phyloP scores from a whole-genome alignment of 2,329 filamentous ascomycete species.

The Blastomyces gilchristii region DNA sequence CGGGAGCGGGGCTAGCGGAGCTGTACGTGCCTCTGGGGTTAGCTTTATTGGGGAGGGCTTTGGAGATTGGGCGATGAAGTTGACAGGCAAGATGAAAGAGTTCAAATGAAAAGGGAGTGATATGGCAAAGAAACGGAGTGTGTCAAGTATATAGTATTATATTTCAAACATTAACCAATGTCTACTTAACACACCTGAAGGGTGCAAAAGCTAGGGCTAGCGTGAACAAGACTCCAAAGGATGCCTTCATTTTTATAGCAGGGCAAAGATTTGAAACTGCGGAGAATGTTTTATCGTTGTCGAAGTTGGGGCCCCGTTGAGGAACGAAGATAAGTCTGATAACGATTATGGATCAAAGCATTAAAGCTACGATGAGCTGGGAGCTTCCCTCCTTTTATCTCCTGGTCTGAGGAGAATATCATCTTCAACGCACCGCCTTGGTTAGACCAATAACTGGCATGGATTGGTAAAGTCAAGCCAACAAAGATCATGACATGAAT shows the following conservation, averaged over 20 bases:
- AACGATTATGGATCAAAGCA: neutral
- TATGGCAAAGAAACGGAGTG: neutral
- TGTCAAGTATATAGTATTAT: neutral
- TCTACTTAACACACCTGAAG: neutral
- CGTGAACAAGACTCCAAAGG: neutral
- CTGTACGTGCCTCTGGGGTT: neutral
- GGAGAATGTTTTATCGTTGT: neutral
- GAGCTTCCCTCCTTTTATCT: neutral
- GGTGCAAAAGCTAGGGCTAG: neutral
- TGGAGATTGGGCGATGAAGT: neutral
- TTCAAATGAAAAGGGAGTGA: neutral
- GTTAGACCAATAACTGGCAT: too few relatives aligned
- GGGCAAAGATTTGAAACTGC: neutral
- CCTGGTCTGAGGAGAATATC: too few relatives aligned
- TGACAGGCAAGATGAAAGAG: neutral
- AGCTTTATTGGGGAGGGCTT: neutral
- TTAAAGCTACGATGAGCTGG: neutral
- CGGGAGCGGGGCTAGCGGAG: slow-evolving; percentile 6
- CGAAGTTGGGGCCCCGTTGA: too few relatives aligned
- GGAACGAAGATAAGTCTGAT: neutral
- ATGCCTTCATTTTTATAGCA: neutral
- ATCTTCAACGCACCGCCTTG: too few relatives aligned
- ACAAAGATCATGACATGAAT: too few relatives aligned
- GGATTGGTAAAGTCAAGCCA: too few relatives aligned
- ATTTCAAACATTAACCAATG: neutral